phyloP scores from a whole-genome alignment of 164 flowering plant genomes.

The Aristolochia fimbriata region DNA sequence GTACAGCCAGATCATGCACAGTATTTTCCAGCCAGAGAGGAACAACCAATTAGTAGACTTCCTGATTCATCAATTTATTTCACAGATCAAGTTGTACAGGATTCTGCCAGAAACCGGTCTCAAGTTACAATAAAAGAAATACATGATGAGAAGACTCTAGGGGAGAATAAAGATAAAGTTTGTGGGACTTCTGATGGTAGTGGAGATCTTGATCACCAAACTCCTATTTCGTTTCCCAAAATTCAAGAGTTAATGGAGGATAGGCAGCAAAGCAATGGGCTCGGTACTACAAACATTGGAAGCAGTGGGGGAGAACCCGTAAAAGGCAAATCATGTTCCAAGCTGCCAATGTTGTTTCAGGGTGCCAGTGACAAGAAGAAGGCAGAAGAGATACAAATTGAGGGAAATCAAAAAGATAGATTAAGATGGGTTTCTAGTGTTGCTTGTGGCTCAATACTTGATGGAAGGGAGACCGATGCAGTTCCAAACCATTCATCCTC shows the following conservation, averaged over 20 bases:
- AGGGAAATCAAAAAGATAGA: conserved; percentile 11
- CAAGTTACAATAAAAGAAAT: conserved; percentile 44
- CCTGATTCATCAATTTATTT: conserved; percentile 23
- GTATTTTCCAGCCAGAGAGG: conserved; percentile 14
- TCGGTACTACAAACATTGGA: background rate
- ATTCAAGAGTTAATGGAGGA: conserved; percentile 14
- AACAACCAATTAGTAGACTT: background rate
- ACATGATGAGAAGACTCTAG: conserved; percentile 29
- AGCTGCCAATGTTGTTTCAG: background rate
- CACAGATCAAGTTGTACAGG: conserved; percentile 14
- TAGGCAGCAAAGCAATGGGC: conserved; percentile 11
- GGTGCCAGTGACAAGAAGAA: background rate
- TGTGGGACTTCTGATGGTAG: conserved; percentile 4
- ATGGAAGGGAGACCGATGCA: conserved; percentile 1
- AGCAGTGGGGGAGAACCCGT: conserved; percentile 7
- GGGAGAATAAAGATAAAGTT: conserved; percentile 9
- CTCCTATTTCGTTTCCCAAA: conserved; percentile 6
- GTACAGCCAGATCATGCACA: conserved; percentile 20
- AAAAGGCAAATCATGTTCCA: conserved; percentile 4
- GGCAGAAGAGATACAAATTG: conserved; percentile 7
- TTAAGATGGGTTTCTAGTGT: conserved; percentile 4
- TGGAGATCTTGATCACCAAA: conserved; percentile 6
- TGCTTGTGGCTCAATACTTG: background rate
- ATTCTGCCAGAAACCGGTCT: conserved; percentile 17
- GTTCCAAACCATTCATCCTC: too few relatives aligned